These are phyloP conservation scores for Pleurotus tuber-regium DNA, from an alignment of 768 basidiomycete genomes.

Conservation along the genomic window DNA sequence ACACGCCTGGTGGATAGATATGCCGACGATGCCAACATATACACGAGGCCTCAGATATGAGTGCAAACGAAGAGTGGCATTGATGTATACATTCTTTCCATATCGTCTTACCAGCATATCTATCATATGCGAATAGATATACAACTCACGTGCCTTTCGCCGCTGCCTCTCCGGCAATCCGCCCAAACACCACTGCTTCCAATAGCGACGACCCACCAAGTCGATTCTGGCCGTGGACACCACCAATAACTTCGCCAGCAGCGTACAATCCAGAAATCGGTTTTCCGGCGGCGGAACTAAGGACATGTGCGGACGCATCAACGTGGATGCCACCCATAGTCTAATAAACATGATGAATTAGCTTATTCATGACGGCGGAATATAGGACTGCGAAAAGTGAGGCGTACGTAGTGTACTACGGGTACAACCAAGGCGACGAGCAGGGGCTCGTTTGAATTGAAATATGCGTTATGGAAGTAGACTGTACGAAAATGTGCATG, in stretches of 20 bases:
- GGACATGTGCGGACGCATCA: slow-evolving; percentile 20
- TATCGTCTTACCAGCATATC: no score
- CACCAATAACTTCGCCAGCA: slow-evolving; percentile 26
- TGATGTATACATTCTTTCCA: no score
- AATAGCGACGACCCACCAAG: slow-evolving; percentile 25
- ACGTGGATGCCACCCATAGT: slow-evolving; percentile 26
- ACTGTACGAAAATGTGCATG: neutral
- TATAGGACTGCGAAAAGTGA: no score
- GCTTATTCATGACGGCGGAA: neutral
- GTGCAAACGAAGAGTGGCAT: no score
- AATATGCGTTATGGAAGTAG: slow-evolving; percentile 14
- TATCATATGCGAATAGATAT: no score
- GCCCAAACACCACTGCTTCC: slow-evolving; percentile 27
- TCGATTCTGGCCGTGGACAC: slow-evolving; percentile 26
- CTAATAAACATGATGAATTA: slow-evolving; percentile 9
- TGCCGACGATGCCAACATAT: no score
- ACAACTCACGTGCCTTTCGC: slow-evolving; percentile 3
- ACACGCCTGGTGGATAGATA: no score
- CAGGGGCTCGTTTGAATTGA: slow-evolving; percentile 15
- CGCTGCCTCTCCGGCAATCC: slow-evolving; percentile 21
- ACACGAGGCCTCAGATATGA: no score
- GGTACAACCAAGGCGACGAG: slow-evolving; percentile 24
- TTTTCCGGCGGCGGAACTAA: slow-evolving; percentile 11
- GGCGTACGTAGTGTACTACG: slow-evolving; percentile 25
- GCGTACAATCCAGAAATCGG: slow-evolving; percentile 22